phyloP scores from a whole-genome alignment of 805 yeast species.

The Saccharomycopsis amapae region DNA sequence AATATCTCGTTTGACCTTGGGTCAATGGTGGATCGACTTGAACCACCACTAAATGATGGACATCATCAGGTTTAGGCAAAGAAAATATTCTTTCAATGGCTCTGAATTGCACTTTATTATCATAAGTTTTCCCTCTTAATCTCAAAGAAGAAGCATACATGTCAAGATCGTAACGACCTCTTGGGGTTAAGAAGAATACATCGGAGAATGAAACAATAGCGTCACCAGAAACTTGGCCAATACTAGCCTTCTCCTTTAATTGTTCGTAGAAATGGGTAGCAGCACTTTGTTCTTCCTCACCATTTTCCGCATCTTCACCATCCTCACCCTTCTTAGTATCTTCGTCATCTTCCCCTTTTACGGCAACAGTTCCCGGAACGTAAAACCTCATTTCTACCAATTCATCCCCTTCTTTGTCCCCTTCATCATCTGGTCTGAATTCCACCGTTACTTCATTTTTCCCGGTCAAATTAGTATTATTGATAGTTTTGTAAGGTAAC shows the following conservation, averaged over 20 bases:
- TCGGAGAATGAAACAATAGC: constrained; percentile 91
- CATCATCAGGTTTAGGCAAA: constrained; percentile 89
- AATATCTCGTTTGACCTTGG: constrained; percentile 97
- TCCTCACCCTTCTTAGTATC: constrained; percentile 29
- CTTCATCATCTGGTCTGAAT: constrained; percentile 49
- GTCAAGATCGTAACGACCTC: constrained; percentile 97
- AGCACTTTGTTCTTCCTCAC: constrained; percentile 48
- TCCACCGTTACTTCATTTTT: constrained; percentile 92
- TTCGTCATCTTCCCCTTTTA: constrained; percentile 41
- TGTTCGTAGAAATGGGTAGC: constrained; percentile 87
- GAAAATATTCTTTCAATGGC: constrained; percentile 88
- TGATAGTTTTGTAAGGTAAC: constrained; percentile 71
- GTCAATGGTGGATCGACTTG: constrained; percentile 96
- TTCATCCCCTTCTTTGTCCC: constrained; percentile 75
- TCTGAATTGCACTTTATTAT: constrained; percentile 85
- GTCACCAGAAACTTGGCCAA: constrained; percentile 91
- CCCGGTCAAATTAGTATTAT: constrained; percentile 83
- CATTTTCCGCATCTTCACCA: constrained; percentile 25
- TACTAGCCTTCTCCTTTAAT: constrained; percentile 85
- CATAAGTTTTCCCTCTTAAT: constrained; percentile 95
- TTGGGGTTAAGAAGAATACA: constrained; percentile 86
- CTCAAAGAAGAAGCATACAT: constrained; percentile 83
- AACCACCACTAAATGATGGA: constrained; percentile 77
- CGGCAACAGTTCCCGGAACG: constrained; percentile 74
- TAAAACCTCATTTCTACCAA: constrained; percentile 90